phyloP scores from a whole-genome alignment of 2,329 filamentous ascomycete species.

The Cladosporium sp. region DNA sequence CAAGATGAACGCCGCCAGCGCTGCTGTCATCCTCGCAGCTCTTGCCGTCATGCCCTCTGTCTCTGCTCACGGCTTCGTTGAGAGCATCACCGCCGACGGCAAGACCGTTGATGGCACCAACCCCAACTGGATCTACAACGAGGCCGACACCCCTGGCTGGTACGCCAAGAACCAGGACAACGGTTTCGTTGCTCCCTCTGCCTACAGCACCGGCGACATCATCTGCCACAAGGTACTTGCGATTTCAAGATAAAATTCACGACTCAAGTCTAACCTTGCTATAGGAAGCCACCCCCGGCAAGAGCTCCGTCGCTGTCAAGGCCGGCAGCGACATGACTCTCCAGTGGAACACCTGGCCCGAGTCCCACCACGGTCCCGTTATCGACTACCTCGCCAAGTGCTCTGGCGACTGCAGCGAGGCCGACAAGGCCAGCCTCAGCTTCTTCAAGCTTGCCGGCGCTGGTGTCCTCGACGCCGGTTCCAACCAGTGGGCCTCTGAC shows the following conservation, averaged over 20 bases:
- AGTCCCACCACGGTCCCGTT: constrained; percentile 60
- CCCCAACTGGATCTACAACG: constrained; percentile 13
- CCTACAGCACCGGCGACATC: constrained; percentile 25
- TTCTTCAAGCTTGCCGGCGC: constrained; percentile 62
- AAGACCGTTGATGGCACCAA: constrained; percentile 3
- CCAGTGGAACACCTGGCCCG: constrained; percentile 53
- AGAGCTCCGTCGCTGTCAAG: constrained; percentile 51
- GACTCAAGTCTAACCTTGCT: background rate
- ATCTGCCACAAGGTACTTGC: constrained; percentile 44
- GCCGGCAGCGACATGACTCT: constrained; percentile 43
- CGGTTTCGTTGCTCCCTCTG: constrained; percentile 26
- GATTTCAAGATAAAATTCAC: background rate
- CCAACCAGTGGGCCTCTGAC: constrained; percentile 52
- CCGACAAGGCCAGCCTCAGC: constrained; percentile 50
- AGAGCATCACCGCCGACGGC: constrained; percentile 12
- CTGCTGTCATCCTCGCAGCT: constrained; percentile 15
- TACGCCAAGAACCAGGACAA: constrained; percentile 34
- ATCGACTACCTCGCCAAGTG: constrained; percentile 62
- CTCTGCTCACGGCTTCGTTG: constrained; percentile 45
- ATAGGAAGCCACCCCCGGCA: constrained; percentile 43
- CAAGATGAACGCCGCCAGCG: constrained; percentile 17
- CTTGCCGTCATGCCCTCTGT: constrained; percentile 23
- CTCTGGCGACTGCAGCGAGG: constrained; percentile 50
- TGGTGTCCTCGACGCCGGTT: constrained; percentile 47
- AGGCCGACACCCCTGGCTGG: constrained; percentile 9